Evolutionary conservation across 345 rosid genomes (phyloP).

Genomic region (Citrus medica): DNA sequence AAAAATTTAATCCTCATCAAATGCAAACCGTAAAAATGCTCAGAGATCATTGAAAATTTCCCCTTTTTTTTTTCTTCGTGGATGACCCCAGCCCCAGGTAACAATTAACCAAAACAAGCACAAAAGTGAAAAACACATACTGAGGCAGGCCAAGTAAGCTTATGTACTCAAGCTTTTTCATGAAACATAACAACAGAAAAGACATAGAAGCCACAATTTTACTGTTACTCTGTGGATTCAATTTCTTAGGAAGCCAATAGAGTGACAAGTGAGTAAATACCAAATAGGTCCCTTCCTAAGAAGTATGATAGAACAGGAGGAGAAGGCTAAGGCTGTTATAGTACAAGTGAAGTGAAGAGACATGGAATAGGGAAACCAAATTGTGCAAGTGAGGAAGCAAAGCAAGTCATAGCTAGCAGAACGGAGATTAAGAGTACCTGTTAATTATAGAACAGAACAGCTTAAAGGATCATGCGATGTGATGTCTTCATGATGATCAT

Average conservation of each 20-base stretch:
- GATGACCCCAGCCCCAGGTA: not conserved
- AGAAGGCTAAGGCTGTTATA: no score
- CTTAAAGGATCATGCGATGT: not conserved
- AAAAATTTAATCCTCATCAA: not conserved
- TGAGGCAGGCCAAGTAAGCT: constrained; percentile 1
- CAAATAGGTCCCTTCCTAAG: not conserved
- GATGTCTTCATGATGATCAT: no score
- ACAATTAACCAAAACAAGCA: not conserved
- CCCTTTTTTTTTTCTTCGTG: not conserved
- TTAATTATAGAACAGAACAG: constrained; percentile 3
- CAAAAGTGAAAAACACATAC: not conserved
- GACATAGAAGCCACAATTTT: not conserved
- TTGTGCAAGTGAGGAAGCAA: not conserved
- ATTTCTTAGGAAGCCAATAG: not conserved
- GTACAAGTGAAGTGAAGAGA: not conserved
- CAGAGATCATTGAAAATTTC: not conserved
- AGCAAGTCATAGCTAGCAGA: not conserved
- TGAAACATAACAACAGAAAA: not conserved
- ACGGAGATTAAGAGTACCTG: not conserved
- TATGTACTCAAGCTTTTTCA: not conserved
- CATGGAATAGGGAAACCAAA: not conserved
- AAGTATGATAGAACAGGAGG: not conserved
- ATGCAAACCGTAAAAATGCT: not conserved
- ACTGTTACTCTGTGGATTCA: not conserved
- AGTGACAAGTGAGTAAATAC: not conserved